Base-by-base conservation (phyloP, 2,329 filamentous ascomycete genomes). In the Achaetomium macrosporum region DNA sequence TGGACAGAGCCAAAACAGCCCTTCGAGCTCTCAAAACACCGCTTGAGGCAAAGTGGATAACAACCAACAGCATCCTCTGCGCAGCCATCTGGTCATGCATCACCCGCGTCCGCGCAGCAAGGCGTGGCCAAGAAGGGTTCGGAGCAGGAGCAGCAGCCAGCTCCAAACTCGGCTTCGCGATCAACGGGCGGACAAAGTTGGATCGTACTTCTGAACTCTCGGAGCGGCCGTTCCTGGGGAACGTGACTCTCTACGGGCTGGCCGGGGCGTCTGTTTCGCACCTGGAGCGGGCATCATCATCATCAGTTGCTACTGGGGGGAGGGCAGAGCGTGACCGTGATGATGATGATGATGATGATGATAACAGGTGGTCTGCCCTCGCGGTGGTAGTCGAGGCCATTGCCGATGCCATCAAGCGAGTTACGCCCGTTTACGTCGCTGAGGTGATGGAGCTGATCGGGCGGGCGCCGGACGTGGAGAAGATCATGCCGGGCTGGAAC, bases 1-100 rank as follows among this genome's bases (percentile, higher is more conserved):
- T 52, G n/a, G 19, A 47, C 8, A 30, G 25, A n/a, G 30, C 36
- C n/a, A 51, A 47, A 40, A 15, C 35, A 3, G 13, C 30, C 25
- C 42, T 51, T 6, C 42, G 20, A 16, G 9, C 36, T 16, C 15
- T 12, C 16, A 11, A 25, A 8, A 5, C 13, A 10, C 17, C n/a
- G 17, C 16, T 25, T 25, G 25, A 25, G 15, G 13, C 16, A 39
- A 17, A 25, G 25, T 20, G 40, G 41, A n/a, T 42, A 8, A 50
- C 50, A 5, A 44, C 40, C 13, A 53, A 56, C 41, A 56, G 25
- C 25, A 17, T 56, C 6, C 46, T 56, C 30, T 40, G 36, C 33
- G 54, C 46, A 9, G 25, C 40, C 33, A 13, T 51, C 11, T 56
- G 54, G 54, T 49, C 42, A 5, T 50, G 50, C 41, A 42, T 56